Evolutionary conservation across 345 rosid species (phyloP), one percentile per base, ranked within the genome.

Genomic region (Gossypium mustelinum): DNA sequence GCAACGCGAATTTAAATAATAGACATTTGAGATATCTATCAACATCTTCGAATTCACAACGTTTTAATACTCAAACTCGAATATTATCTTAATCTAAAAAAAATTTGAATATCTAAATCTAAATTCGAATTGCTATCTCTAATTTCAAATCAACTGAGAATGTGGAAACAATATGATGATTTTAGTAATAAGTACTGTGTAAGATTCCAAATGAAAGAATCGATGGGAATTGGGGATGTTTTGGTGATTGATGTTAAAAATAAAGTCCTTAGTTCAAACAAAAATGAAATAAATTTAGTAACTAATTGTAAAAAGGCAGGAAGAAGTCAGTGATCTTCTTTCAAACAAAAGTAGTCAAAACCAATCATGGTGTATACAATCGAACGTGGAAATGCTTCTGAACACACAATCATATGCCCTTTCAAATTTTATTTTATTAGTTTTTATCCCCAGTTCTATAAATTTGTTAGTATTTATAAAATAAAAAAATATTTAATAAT

Each of bases 321-420:
- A 71, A 74, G 80, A 65, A 77, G 62, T 50, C 16, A 44, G 62
- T 73, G 86, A 83, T 86, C 80, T 84, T 79, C 66, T 43, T 75
- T 24, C 65, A 78, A 77, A 68, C 63, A 78, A 79, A 91, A 83
- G 94, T 84, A 77, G 94, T 91, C 98, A 93, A 93, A 59, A 84
- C 87, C 92, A 93, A 90, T 89, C 82, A 89, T 86, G 85, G 61
- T 77, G 86, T 84, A 86, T 78, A 73, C 84, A 89, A 75, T 84
- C 84, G 87, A 90, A 89, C 82, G 90, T 85, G 88, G 85, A 82
- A 81, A 70, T 90, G 86, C 80, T 87, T 85, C 90, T 64, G 43
- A 82, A 41, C 77, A 76, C 80, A 86, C 76, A 83, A 84, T 86
- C 79, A 84, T 70, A 73, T 72, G 78, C 50, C 78, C 79, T 43